phyloP scores from a whole-genome alignment of 2,329 filamentous ascomycete species.

The Microsporum audouinii region DNA sequence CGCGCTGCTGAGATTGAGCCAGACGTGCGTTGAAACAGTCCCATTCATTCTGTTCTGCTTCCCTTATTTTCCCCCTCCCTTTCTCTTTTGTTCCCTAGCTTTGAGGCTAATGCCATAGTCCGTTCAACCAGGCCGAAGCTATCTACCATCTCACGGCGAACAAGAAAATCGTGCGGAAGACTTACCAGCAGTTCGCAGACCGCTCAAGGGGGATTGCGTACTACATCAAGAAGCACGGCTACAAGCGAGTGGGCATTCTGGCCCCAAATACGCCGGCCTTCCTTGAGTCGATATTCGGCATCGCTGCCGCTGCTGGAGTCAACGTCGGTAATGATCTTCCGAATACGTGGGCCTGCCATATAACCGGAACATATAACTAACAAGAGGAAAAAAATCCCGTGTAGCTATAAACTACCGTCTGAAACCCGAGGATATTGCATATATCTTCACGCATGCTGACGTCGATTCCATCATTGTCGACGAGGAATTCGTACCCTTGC shows the following conservation, averaged over 20 bases:
- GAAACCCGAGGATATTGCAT: slow-evolving; percentile 73
- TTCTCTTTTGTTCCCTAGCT: not conserved
- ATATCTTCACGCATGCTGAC: slow-evolving; percentile 80
- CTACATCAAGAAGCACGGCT: slow-evolving; percentile 63
- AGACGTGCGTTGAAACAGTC: slow-evolving; percentile 37
- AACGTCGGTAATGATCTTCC: slow-evolving; percentile 46
- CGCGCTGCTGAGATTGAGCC: slow-evolving; percentile 83
- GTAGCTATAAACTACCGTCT: slow-evolving; percentile 58
- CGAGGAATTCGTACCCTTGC: slow-evolving; percentile 59
- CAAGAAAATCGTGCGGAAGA: slow-evolving; percentile 58
- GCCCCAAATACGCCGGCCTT: slow-evolving; percentile 92
- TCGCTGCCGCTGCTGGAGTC: slow-evolving; percentile 68
- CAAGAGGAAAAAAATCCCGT: not conserved
- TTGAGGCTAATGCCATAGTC: not conserved
- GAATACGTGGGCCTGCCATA: not conserved
- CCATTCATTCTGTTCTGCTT: not conserved
- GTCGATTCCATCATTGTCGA: slow-evolving; percentile 83
- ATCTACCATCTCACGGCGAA: slow-evolving; percentile 79
- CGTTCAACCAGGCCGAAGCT: slow-evolving; percentile 49
- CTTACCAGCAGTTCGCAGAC: slow-evolving; percentile 72
- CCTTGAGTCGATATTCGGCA: slow-evolving; percentile 77
- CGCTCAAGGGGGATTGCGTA: slow-evolving; percentile 80
- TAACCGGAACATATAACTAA: not conserved
- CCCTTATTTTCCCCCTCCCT: not conserved
- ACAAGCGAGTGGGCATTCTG: slow-evolving; percentile 70